Conservation (phyloP, 257 asterid genomes). For the Jaltomata sinuosa region DNA sequence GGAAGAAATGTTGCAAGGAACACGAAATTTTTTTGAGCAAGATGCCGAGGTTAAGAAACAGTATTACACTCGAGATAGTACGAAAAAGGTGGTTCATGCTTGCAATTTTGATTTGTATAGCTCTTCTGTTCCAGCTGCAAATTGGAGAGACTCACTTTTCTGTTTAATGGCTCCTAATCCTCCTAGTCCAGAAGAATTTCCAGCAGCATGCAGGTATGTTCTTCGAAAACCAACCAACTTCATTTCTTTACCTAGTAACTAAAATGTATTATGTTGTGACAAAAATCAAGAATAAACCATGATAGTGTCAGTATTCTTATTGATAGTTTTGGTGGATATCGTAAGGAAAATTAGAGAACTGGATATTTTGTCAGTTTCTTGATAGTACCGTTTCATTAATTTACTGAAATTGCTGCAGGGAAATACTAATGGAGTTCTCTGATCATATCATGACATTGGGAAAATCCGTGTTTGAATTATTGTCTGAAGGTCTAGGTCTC, state of each 20-base stretch:
- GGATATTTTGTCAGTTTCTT: too few relatives aligned
- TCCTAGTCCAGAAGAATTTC: neutral
- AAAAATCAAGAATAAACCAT: neutral
- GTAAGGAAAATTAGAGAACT: neutral
- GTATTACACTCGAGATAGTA: slow-evolving; percentile 43
- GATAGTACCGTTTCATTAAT: too few relatives aligned
- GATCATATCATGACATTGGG: slow-evolving; percentile 21
- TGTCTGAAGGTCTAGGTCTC: slow-evolving; percentile 56
- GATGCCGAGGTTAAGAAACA: slow-evolving; percentile 39
- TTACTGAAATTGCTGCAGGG: slow-evolving; percentile 6
- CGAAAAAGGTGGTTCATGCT: slow-evolving; percentile 3
- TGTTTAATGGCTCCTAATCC: neutral
- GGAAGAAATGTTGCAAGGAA: slow-evolving; percentile 52
- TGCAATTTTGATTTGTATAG: neutral
- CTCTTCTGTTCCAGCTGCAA: neutral
- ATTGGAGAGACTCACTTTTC: neutral
- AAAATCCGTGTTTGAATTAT: slow-evolving; percentile 20
- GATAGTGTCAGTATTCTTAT: neutral
- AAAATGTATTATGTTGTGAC: neutral
- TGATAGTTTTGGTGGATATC: neutral
- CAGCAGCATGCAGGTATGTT: neutral
- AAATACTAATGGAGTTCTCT: slow-evolving; percentile 13
- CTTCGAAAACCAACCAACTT: neutral
- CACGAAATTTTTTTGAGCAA: slow-evolving; percentile 41
- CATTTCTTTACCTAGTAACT: neutral